Evolutionary conservation across 192 early-diverging fungal species (phyloP), one percentile per base, ranked within the genome.

Genomic region (Coemansia sp.): DNA sequence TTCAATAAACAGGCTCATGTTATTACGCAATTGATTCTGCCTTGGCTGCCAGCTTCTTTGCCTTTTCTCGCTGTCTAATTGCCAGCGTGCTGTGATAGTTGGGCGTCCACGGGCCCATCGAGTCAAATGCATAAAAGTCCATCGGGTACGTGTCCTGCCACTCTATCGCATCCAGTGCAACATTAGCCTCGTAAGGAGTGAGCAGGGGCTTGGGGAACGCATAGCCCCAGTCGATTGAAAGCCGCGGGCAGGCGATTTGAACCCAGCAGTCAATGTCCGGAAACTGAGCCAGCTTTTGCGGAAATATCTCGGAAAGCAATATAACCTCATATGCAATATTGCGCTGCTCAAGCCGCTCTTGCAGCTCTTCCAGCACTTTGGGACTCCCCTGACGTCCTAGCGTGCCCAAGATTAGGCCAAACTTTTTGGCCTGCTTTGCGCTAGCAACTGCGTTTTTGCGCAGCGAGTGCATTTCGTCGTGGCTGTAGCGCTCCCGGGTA

Each of bases 201-300:
- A 99, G 75, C 38, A 99, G 73, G 20, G 97, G 95, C 61, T 89
- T 93, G 4, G 88, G 62, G 71, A 96, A 99, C 4, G 94, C 91
- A 80, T 97, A 94, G 1, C 97, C 97, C 97, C 97, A 99, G 74
- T 99, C 97, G 46, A 99, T 99, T 1, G 93, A 96, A 26, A 99
- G 83, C 15, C 97, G 81, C 48, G 97, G 97, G 70, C 97, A 99
- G 0, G 93, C 91, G 51, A 96, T 88, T 72, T 99, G 97, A 51
- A 99, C 89, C 90, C 93, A 97, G 40, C 86, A 89, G 62, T 92
- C 91, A 52, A 94, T 83, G 65, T 94, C 90, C 11, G 85, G 79
- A 69, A 98, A 95, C 83, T 87, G 89, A 14, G 88, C 87, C 50
- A 99, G 85, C 79, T 97, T 97, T 54, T 89, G 83, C 12, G 97